A percentile compares a stretch with the other conserved stretches of the same genome.
Evolutionary conservation across 2,329 filamentous ascomycete species (phyloP).

Genomic region (Sphaerulina populicola): DNA sequence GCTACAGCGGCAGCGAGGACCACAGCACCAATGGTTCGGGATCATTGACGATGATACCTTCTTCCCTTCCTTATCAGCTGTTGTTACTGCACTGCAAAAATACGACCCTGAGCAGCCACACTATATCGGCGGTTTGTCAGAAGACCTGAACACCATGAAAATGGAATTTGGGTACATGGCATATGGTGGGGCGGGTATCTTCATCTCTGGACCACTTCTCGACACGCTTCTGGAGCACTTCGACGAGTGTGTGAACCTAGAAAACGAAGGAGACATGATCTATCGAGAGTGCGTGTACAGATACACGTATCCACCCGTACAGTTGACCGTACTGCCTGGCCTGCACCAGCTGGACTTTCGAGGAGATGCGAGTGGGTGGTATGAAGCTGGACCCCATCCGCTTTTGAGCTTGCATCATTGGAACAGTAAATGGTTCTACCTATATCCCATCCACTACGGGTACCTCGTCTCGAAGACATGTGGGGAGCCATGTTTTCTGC

Average conservation of each 20-base stretch:
- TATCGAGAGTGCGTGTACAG: slow-evolving; percentile 10
- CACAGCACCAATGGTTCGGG: slow-evolving; percentile 11
- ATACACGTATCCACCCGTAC: slow-evolving; percentile 10
- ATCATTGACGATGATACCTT: slow-evolving; percentile 21
- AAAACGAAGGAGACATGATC: slow-evolving; percentile 5
- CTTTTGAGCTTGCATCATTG: slow-evolving; percentile 14
- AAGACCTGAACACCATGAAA: slow-evolving; percentile 6
- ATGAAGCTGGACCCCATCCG: slow-evolving; percentile 7
- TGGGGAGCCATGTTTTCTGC: slow-evolving; percentile 10
- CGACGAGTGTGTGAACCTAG: slow-evolving; percentile 3
- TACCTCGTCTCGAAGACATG: slow-evolving; percentile 10
- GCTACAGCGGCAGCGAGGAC: not conserved
- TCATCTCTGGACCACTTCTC: slow-evolving; percentile 13
- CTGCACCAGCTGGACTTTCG: slow-evolving; percentile 16
- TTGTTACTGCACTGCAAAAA: slow-evolving; percentile 9
- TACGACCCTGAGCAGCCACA: slow-evolving; percentile 11
- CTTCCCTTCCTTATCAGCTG: slow-evolving; percentile 11
- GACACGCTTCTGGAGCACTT: slow-evolving; percentile 6
- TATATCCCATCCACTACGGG: slow-evolving; percentile 7
- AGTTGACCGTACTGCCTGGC: slow-evolving; percentile 12
- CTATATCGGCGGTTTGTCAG: slow-evolving; percentile 13
- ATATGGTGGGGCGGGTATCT: slow-evolving; percentile 16
- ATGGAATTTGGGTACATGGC: slow-evolving; percentile 13
- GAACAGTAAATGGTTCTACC: slow-evolving; percentile 8
- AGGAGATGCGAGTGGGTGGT: slow-evolving; percentile 12